Conservation (phyloP, 108 stramenopile genomes). For the Cylindrotheca closterium region DNA sequence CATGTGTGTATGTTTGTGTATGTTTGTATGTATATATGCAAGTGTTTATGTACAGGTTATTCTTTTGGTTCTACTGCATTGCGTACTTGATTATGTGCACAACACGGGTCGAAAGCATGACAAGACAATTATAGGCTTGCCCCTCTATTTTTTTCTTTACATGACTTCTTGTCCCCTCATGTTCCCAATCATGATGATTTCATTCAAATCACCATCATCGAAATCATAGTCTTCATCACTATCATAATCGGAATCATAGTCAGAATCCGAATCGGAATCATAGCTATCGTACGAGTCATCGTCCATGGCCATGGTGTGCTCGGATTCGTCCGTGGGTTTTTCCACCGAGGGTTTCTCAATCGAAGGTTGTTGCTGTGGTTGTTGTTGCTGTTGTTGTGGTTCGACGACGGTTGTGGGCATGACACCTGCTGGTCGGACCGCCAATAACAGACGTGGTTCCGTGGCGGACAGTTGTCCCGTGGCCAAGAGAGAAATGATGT, state of each 20-base stretch:
- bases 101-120: too few relatives aligned
- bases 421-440: too few relatives aligned
- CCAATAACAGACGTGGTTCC: neutral
- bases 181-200: neutral
- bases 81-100: too few relatives aligned
- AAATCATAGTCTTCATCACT: neutral
- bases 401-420: neutral
- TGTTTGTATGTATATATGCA: too few relatives aligned
- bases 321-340: neutral
- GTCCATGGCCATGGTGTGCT: too few relatives aligned
- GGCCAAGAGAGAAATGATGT: neutral
- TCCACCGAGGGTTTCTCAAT: neutral
- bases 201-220: neutral
- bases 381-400: neutral
- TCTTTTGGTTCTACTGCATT: too few relatives aligned
- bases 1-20: too few relatives aligned
- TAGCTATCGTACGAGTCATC: neutral
- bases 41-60: too few relatives aligned
- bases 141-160: neutral
- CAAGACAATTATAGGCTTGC: neutral
- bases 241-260: neutral
- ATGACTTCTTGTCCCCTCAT: neutral
- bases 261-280: neutral
- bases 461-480: neutral
- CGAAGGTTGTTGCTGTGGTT: neutral